A percentile compares a stretch with the other conserved stretches of the same genome.
phyloP scores from a whole-genome alignment of 1,284 basidiomycete genomes.

The Naganishia sp. region DNA sequence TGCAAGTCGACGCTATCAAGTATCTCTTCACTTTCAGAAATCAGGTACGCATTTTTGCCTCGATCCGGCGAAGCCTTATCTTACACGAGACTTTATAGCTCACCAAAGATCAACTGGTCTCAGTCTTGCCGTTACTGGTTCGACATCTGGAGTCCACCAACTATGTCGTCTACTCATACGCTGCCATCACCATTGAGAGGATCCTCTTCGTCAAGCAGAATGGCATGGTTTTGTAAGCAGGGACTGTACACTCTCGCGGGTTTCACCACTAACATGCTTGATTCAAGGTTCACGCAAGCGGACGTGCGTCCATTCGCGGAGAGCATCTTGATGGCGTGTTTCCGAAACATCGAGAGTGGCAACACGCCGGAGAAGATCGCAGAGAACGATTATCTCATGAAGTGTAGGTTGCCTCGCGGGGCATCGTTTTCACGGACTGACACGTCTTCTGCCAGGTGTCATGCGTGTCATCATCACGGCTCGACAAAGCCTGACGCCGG shows the following conservation, averaged over 20 bases:
- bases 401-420: conserved; percentile 64
- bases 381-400: conserved; percentile 98
- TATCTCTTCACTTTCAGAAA: conserved; percentile 93
- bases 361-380: conserved; percentile 89
- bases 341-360: conserved; percentile 79
- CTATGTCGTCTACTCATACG: conserved; percentile 70
- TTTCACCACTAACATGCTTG: not conserved
- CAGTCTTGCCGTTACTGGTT: conserved; percentile 85
- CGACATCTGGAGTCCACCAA: conserved; percentile 78
- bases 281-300: conserved; percentile 72
- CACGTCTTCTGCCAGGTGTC: conserved; percentile 61
- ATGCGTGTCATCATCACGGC: conserved; percentile 94
- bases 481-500: conserved; percentile 71
- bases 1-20: conserved; percentile 94
- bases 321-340: conserved; percentile 71
- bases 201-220: conserved; percentile 83
- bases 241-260: conserved; percentile 36
- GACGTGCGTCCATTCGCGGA: conserved; percentile 84
- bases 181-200: conserved; percentile 73
- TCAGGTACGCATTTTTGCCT: conserved; percentile 61
- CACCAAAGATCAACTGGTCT: conserved; percentile 89
- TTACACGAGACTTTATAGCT: conserved; percentile 59
- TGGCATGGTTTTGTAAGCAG: conserved; percentile 65
- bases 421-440: conserved; percentile 4
- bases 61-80: not conserved